These are phyloP conservation scores for Fomes fomentarius DNA, from an alignment of 1,284 basidiomycete genomes.

Conservation along the genomic window DNA sequence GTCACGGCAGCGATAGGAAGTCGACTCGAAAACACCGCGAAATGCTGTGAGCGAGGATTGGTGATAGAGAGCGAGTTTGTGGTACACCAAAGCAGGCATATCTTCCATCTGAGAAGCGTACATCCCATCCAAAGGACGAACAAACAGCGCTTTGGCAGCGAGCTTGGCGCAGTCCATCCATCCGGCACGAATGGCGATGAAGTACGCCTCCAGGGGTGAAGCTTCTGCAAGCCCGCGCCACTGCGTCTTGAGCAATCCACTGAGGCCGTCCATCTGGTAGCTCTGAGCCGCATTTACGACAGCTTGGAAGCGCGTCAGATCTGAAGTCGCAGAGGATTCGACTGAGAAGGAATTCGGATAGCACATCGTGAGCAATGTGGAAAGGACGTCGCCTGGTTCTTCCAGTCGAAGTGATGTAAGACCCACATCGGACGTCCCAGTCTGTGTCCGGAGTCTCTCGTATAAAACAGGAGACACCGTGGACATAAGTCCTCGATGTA, in stretches of 20 bases:
- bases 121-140: background rate
- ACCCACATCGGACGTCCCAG: background rate
- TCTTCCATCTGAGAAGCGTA: slow-evolving; percentile 1
- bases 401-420: background rate
- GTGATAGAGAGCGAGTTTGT: slow-evolving; percentile 3
- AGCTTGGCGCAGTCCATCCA: background rate
- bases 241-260: background rate
- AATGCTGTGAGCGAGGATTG: too few relatives aligned
- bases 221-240: background rate
- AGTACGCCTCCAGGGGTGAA: background rate
- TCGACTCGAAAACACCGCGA: too few relatives aligned
- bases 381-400: background rate
- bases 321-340: background rate
- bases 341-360: background rate
- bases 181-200: background rate
- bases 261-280: background rate
- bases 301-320: background rate
- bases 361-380: background rate
- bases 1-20: too few relatives aligned
- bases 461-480: background rate
- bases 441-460: background rate
- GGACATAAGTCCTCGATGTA: background rate
- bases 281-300: background rate
- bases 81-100: background rate
- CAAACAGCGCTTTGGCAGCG: background rate